A percentile compares a stretch with the other conserved stretches of the same genome.
These are phyloP conservation scores for Pyrrhoderma noxium DNA, from an alignment of 1,284 basidiomycete genomes.

Conservation along the genomic window DNA sequence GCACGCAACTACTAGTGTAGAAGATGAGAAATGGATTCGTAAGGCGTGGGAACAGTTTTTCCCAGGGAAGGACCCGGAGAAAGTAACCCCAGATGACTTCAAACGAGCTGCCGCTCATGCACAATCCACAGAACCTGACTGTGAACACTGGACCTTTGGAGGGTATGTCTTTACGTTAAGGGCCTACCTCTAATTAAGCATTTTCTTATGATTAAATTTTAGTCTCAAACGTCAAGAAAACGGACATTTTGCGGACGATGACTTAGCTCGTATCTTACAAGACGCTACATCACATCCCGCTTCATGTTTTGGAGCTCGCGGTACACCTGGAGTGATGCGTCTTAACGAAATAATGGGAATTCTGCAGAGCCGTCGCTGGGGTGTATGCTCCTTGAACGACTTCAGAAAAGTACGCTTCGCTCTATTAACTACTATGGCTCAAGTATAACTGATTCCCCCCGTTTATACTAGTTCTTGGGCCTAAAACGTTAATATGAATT, in stretches of 20 bases:
- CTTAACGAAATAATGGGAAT: constrained; percentile 81
- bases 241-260: constrained; percentile 61
- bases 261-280: constrained; percentile 63
- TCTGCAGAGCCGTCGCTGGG: constrained; percentile 71
- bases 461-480: constrained; percentile 50
- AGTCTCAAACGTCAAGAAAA: constrained; percentile 58
- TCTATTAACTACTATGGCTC: neutral
- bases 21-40: constrained; percentile 65
- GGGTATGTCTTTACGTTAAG: constrained; percentile 32
- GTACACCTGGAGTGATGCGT: constrained; percentile 67
- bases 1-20: constrained; percentile 66
- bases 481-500: constrained; percentile 48
- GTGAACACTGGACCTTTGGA: constrained; percentile 63
- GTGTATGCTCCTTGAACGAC: constrained; percentile 79
- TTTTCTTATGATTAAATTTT: constrained; percentile 2
- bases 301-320: constrained; percentile 70
- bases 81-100: constrained; percentile 57
- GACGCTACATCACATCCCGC: constrained; percentile 68
- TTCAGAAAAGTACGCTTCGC: constrained; percentile 53
- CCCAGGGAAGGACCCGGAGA: constrained; percentile 42
- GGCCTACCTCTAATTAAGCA: constrained; percentile 11
- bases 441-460: neutral
- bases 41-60: constrained; percentile 45
- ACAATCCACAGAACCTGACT: constrained; percentile 23
- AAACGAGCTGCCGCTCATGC: constrained; percentile 37